Evolutionary conservation across 2,329 filamentous ascomycete species (phyloP), one percentile per base, ranked within the genome.

Genomic region (Aspergillus tubingensis): DNA sequence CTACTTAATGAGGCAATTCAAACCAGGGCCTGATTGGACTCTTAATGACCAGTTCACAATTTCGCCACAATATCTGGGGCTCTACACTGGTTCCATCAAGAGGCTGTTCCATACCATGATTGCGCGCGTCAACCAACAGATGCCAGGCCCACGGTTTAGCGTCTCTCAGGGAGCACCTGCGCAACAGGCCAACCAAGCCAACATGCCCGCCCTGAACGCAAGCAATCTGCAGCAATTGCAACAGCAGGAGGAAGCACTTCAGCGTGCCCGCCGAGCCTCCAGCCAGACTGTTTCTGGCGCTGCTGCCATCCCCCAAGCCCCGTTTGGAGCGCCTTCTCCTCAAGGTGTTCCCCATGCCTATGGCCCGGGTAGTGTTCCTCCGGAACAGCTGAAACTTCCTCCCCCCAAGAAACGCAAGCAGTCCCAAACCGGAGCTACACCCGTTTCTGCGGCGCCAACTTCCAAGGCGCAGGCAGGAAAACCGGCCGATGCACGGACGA

Each of bases 281-380:
- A 75, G 71, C 57, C 77, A 76, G 50, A 73, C 79, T 50, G 72
- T 69, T 17, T 81, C 83, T 50, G 76, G 78, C 48, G 79, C 82
- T 39, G 80, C 82, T 19, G 83, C 80, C 6, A 75, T 79, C 8
- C 75, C 81, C n/a, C 78, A 83, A 43, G 80, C 84, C 30, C 83
- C 83, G 10, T 85, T 85, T 54, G 80, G 81, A 56, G 80, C 78
- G 15, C 78, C 80, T 25, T 84, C 83, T 51, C 85, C 85, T 15
- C 80, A 83, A 57, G 85, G 85, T 23, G 80, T 86, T 59, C 85
- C 86, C 8, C 81, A 82, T 62, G 84, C 83, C 54, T 84, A 85
- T 58, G 79, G 79, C 8, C 77, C 79, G 19, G 80, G 79, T 19
- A 78, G 80, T 53, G 78, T 87, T 52, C 84, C 81, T 4, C 79